phyloP scores from a whole-genome alignment of 441 rosid genomes.

The Manihot esculenta region DNA sequence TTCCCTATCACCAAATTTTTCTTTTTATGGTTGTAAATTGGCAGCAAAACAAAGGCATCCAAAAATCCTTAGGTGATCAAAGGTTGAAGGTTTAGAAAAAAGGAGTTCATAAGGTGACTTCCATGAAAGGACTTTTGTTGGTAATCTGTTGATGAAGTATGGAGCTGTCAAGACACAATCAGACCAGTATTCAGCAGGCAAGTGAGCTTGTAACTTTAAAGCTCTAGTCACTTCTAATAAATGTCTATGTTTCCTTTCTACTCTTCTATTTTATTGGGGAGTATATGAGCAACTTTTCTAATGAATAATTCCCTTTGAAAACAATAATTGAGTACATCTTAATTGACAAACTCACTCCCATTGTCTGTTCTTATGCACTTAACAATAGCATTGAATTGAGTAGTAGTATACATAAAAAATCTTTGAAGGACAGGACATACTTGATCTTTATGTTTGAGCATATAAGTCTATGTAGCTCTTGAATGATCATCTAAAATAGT shows the following conservation, averaged over 20 bases:
- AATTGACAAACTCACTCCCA: not conserved
- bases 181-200: not conserved
- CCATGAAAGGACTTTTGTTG: not conserved
- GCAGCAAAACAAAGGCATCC: not conserved
- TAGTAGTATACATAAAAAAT: not conserved
- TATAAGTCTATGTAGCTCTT: not conserved
- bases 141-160: not conserved
- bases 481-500: not conserved
- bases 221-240: not conserved
- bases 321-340: not conserved
- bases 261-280: not conserved
- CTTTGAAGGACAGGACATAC: accelerated
- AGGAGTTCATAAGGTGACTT: not conserved
- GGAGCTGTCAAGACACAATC: not conserved
- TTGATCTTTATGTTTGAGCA: not conserved
- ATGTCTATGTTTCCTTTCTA: not conserved
- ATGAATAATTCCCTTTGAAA: not conserved
- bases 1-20: not conserved
- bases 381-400: too few species aligned
- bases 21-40: not conserved
- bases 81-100: not conserved
- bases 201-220: too few species aligned
- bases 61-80: not conserved
- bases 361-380: not conserved
- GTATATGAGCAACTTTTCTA: not conserved